phyloP scores from a whole-genome alignment of 495 filamentous ascomycete species.

The Arthonia radiata region DNA sequence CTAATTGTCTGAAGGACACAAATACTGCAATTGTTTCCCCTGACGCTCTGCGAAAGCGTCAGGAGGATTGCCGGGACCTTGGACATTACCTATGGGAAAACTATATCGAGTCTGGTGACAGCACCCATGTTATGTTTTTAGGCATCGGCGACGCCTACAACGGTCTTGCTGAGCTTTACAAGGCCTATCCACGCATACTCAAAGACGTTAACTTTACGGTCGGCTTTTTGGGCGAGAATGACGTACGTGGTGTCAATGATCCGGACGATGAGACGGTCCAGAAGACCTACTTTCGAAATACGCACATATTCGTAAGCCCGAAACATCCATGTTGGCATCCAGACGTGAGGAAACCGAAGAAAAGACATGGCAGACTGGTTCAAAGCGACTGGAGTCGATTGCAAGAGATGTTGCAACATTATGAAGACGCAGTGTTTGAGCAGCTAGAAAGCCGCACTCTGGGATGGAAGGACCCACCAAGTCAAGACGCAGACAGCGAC shows the following conservation, averaged over 20 bases:
- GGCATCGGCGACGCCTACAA: slow-evolving; percentile 40
- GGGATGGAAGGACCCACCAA: too few relatives aligned
- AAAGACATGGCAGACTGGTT: slow-evolving; percentile 40
- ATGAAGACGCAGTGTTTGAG: slow-evolving; percentile 31
- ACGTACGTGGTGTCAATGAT: not conserved
- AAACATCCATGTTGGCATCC: not conserved
- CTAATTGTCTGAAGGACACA: too few relatives aligned
- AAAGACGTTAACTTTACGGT: not conserved
- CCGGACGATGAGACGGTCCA: not conserved
- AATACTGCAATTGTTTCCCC: too few relatives aligned
- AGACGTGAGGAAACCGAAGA: slow-evolving; percentile 28
- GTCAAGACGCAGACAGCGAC: too few relatives aligned
- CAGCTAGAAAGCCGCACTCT: too few relatives aligned
- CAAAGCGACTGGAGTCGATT: slow-evolving; percentile 26
- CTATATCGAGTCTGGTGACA: slow-evolving; percentile 60
- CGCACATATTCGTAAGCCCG: not conserved
- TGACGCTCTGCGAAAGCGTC: too few relatives aligned
- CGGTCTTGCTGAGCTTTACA: slow-evolving; percentile 20
- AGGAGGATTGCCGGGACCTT: too few relatives aligned
- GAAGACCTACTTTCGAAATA: not conserved
- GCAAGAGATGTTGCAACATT: slow-evolving; percentile 36
- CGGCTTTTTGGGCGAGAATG: not conserved
- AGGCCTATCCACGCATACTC: slow-evolving; percentile 13
- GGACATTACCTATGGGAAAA: slow-evolving; percentile 91
- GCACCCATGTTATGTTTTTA: slow-evolving; percentile 51